Conservation (phyloP, 805 yeast species). For the Wickerhamomyces rabaulensis region DNA sequence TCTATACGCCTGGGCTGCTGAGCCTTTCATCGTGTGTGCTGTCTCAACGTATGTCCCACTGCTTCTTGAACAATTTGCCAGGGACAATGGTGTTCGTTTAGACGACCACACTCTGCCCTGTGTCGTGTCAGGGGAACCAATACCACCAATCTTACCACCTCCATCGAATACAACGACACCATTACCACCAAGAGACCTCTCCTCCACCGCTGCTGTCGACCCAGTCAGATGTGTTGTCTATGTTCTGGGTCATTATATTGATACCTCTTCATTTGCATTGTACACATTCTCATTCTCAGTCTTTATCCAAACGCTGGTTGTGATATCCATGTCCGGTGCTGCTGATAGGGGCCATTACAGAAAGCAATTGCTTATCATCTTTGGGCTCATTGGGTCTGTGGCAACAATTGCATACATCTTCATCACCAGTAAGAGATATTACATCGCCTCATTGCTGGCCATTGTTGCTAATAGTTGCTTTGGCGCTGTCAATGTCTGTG, state of each 20-base stretch:
- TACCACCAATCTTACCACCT: slow-evolving; percentile 31
- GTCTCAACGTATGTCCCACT: slow-evolving; percentile 76
- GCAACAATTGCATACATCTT: slow-evolving; percentile 43
- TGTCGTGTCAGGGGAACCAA: slow-evolving; percentile 23
- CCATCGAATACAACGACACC: slow-evolving; percentile 16
- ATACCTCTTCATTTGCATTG: slow-evolving; percentile 68
- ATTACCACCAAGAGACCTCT: slow-evolving; percentile 6
- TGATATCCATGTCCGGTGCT: slow-evolving; percentile 68
- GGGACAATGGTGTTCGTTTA: slow-evolving; percentile 62
- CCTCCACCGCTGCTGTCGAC: background rate
- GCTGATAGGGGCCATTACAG: slow-evolving; percentile 61
- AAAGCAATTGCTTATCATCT: slow-evolving; percentile 47
- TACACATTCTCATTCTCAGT: slow-evolving; percentile 74
- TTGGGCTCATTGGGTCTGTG: slow-evolving; percentile 56
- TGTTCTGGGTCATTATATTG: slow-evolving; percentile 44
- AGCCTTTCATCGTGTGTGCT: slow-evolving; percentile 75
- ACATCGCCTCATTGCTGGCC: slow-evolving; percentile 50
- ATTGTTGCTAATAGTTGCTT: slow-evolving; percentile 62
- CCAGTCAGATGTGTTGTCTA: slow-evolving; percentile 41
- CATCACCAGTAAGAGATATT: slow-evolving; percentile 36
- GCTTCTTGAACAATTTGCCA: slow-evolving; percentile 63
- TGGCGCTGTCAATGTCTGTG: slow-evolving; percentile 78
- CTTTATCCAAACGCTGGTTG: slow-evolving; percentile 62
- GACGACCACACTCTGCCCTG: slow-evolving; percentile 59
- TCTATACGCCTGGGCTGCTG: slow-evolving; percentile 68